phyloP scores from a whole-genome alignment of 2,329 filamentous ascomycete species.

The Herpotrichia juniperi region DNA sequence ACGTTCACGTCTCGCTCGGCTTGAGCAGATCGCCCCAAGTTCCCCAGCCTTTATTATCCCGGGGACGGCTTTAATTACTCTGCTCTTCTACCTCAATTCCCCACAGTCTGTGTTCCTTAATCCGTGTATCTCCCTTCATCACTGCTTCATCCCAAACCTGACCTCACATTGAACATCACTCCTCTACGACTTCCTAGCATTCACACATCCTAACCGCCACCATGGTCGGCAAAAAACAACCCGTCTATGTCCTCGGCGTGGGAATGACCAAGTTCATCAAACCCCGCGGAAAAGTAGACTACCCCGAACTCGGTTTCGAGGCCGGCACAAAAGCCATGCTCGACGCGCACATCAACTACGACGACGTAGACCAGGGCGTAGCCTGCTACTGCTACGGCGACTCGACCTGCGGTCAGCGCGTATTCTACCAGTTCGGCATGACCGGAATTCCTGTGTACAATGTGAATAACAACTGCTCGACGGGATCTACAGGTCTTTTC shows the following conservation, averaged over 20 bases:
- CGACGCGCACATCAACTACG: constrained; percentile 89
- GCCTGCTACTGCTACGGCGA: constrained; percentile 99
- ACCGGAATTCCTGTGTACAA: constrained; percentile 96
- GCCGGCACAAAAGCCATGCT: constrained; percentile 86
- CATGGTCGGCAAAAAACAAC: constrained; percentile 60
- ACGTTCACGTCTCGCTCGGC: constrained; percentile 14
- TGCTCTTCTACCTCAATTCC: neutral
- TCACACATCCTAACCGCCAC: constrained; percentile 25
- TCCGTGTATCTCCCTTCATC: neutral
- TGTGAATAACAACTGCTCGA: constrained; percentile 98
- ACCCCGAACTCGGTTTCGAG: constrained; percentile 92
- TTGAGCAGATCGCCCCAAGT: neutral
- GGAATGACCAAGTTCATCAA: constrained; percentile 99
- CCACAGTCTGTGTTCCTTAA: neutral
- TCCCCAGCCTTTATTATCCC: constrained; percentile 19
- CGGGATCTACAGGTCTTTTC: constrained; percentile 87
- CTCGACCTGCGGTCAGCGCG: constrained; percentile 90
- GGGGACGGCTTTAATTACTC: constrained; percentile 4
- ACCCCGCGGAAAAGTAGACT: constrained; percentile 90
- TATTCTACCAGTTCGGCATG: constrained; percentile 99
- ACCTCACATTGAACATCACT: neutral
- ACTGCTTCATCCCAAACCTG: neutral
- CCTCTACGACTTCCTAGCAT: no score
- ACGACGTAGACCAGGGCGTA: constrained; percentile 91
- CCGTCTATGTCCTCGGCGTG: constrained; percentile 90